Base-by-base conservation (phyloP, 768 basidiomycete species). In the Leccinum subgranulosum region DNA sequence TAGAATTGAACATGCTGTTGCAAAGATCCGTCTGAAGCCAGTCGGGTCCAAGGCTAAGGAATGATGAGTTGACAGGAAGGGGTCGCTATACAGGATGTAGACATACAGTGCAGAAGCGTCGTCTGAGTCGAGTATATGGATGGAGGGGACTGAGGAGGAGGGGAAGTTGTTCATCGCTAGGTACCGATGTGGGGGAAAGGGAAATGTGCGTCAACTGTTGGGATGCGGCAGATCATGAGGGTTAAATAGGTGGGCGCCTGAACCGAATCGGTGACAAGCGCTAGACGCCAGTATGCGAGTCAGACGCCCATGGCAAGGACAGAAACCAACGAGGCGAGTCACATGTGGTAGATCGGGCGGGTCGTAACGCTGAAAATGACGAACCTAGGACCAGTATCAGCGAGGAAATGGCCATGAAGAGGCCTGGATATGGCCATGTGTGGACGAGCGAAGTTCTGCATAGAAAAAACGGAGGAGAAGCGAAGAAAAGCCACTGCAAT, bases 221-320 rank as follows among this genome's bases (percentile, higher is more conserved):
- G 53, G 12, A 12, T 33, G 50, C 41, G 41, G 34, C 4, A 43
- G 47, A 55, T 39, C 17, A 33, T 3, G 51, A n/a, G 9, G 27
- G 4, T 67, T 70, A 63, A 68, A 68, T 69, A 49, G 31, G 28
- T 6, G 34, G 33, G 25, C 60, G 53, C 55, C 28, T 43, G 48
- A 3, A 6, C 39, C 56, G 14, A 23, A 55, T 57, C 57, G 9
- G 31, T 17, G 36, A 60, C 21, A 43, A 34, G 54, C 64, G 57
- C 60, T 23, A 48, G 51, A 55, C 64, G 64, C 54, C 64, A 49
- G 48, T 9, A 9, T 27, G 10, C 31, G 48, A 19, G 7, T 6
- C 9, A 49, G 3, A 31, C 65, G 65, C 65, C 54, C 57, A 57
- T 48, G 29, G 29, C 36, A 49, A 11, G 21, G 39, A 25, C 49